A percentile compares a stretch with the other conserved stretches of the same genome.
These are phyloP conservation scores for Paraphaeosphaeria sporulosa DNA, from an alignment of 2,329 filamentous ascomycete genomes.

Conservation along the genomic window DNA sequence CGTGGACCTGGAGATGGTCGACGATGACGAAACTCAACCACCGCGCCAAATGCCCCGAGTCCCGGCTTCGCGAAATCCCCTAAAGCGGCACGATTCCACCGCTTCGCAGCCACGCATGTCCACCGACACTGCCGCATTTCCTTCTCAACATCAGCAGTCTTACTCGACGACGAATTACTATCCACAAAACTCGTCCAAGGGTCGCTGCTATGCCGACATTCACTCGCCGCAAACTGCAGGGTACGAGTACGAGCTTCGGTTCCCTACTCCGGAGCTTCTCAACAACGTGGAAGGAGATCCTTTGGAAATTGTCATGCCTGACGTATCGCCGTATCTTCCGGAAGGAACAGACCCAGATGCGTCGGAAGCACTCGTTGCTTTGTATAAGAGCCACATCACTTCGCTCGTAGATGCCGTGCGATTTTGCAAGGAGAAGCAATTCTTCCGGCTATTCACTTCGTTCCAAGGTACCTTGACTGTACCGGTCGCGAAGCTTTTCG, in stretches of 20 bases:
- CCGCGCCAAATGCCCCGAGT: slow-evolving; percentile 1
- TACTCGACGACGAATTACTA: slow-evolving; percentile 38
- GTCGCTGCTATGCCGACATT: slow-evolving; percentile 56
- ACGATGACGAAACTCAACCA: slow-evolving; percentile 45
- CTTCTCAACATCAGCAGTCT: slow-evolving; percentile 36
- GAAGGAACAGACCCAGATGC: slow-evolving; percentile 84
- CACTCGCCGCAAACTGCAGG: slow-evolving; percentile 55
- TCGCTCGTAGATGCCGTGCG: slow-evolving; percentile 94
- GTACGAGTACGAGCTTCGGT: slow-evolving; percentile 70
- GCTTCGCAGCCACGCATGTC: slow-evolving; percentile 49
- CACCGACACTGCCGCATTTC: slow-evolving; percentile 59
- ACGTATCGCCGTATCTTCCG: slow-evolving; percentile 82
- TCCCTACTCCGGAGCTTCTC: slow-evolving; percentile 66
- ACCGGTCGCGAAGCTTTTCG: slow-evolving; percentile 91
- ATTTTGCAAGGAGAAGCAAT: slow-evolving; percentile 95
- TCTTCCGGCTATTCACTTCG: slow-evolving; percentile 92
- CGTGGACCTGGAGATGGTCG: slow-evolving; percentile 61
- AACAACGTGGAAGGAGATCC: slow-evolving; percentile 63
- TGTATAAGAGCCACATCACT: slow-evolving; percentile 94
- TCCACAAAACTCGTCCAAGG: slow-evolving; percentile 52
- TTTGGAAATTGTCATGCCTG: slow-evolving; percentile 80
- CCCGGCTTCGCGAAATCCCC: slow-evolving; percentile 22
- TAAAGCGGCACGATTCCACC: slow-evolving; percentile 43
- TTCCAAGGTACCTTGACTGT: slow-evolving; percentile 97
- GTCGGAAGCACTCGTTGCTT: slow-evolving; percentile 81